Evolutionary conservation across 192 early-diverging fungal genomes (phyloP), one percentile per base, ranked within the genome.

Genomic region (Dimargaris xerosporica): DNA sequence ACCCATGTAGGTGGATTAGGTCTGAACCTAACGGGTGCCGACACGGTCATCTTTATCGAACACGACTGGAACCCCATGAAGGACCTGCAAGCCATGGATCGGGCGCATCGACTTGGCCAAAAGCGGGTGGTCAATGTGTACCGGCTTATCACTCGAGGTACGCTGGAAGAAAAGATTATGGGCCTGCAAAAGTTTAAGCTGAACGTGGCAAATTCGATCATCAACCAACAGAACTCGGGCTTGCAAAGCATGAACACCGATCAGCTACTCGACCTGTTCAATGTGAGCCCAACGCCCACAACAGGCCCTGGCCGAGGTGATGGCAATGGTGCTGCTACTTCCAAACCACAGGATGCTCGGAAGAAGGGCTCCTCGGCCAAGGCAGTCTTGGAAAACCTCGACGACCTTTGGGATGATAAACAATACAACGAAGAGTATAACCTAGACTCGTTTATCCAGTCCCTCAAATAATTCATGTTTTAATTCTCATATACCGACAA

Each of bases 51-150:
- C 34, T 96, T 99, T 80, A 89, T 97, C 12, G 96, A 99, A 69
- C 96, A 97, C 67, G 96, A 99, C 66, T 99, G 94, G 85, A 99
- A 99, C 67, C 96, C 96, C 7, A 93, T 94, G 79, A 97, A 93
- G 73, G 96, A 99, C 75, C 70, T 96, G 62, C 96, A 99, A 71
- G 96, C 96, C 1, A 97, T 97, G 96, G 96, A 99, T 73, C 84
- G 96, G 44, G 96, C 94, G 0, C 96, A 99, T 74, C 87, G 96
- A 30, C 85, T 99, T 60, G 96, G 96, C 21, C 96, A 99, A 70
- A 96, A 94, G 64, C 80, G 88, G 34, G 91, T 93, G 5, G 96
- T 99, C 13, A 97, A 96, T 71, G 94, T 99, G 0, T 99, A 99
- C 71, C 87, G 96, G 10, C 71, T 99, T 58, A 96, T 99, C 69